Evolutionary conservation across 1,284 basidiomycete species (phyloP).

Genomic region (Leccinum huronense): DNA sequence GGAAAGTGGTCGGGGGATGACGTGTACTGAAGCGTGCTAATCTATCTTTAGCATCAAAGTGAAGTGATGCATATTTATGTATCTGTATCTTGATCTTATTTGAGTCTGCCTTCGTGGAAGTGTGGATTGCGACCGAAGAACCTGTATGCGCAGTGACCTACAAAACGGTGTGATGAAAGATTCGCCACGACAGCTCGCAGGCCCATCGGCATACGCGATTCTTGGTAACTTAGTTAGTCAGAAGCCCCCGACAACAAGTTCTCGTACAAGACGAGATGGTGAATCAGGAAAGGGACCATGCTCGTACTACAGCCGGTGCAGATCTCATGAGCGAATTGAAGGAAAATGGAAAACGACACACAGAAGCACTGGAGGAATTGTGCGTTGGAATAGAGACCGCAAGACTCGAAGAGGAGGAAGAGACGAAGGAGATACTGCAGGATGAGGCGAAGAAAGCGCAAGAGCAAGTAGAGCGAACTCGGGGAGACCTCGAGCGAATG

Average conservation of each 20-base stretch:
- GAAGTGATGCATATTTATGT: too few relatives aligned
- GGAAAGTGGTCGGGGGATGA: too few relatives aligned
- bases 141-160: too few relatives aligned
- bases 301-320: constrained; percentile 39
- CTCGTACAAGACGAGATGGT: constrained; percentile 43
- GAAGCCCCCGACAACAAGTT: constrained; percentile 28
- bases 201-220: constrained; percentile 32
- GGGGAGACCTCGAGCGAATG: constrained; percentile 32
- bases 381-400: constrained; percentile 38
- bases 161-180: too few relatives aligned
- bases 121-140: too few relatives aligned
- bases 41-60: too few relatives aligned
- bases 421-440: constrained; percentile 36
- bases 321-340: constrained; percentile 37
- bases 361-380: constrained; percentile 34
- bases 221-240: constrained; percentile 33
- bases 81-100: too few relatives aligned
- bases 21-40: too few relatives aligned
- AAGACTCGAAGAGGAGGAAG: constrained; percentile 36
- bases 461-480: constrained; percentile 28
- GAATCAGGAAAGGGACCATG: constrained; percentile 38
- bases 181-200: constrained; percentile 37
- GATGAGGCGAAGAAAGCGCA: constrained; percentile 34
- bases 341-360: constrained; percentile 34
- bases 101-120: too few relatives aligned